Conservation (phyloP, 495 filamentous ascomycete species). For the Aspergillus campestris region DNA sequence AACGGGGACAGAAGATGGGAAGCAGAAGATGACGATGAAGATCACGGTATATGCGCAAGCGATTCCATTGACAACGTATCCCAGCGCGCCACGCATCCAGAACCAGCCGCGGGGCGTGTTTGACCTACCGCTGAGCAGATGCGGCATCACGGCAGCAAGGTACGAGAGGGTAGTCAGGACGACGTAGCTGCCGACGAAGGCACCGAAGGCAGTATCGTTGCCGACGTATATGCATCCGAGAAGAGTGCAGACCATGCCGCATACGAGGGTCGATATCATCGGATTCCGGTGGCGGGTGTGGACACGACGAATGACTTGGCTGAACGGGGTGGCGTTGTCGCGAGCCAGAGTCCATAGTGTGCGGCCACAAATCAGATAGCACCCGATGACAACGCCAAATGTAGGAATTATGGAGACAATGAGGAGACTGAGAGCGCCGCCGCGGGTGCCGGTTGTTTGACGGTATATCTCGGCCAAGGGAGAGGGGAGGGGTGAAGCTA, state of each 20-base stretch:
- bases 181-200: slow-evolving; percentile 63
- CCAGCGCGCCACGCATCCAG: slow-evolving; percentile 51
- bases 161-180: slow-evolving; percentile 68
- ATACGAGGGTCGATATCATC: slow-evolving; percentile 56
- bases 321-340: slow-evolving; percentile 51
- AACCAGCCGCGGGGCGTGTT: slow-evolving; percentile 62
- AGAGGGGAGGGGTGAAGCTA: slow-evolving; percentile 44
- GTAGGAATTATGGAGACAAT: slow-evolving; percentile 61
- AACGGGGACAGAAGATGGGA: slow-evolving; percentile 55
- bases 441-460: slow-evolving; percentile 62
- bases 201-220: slow-evolving; percentile 63
- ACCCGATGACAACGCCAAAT: slow-evolving; percentile 54
- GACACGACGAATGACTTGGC: slow-evolving; percentile 30
- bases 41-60: slow-evolving; percentile 56
- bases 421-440: slow-evolving; percentile 49
- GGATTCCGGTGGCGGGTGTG: slow-evolving; percentile 49
- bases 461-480: slow-evolving; percentile 71
- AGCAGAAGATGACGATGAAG: slow-evolving; percentile 73
- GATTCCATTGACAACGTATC: slow-evolving; percentile 50
- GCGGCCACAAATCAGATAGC: slow-evolving; percentile 69
- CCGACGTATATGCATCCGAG: slow-evolving; percentile 72
- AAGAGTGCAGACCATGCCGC: slow-evolving; percentile 50
- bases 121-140: slow-evolving; percentile 55
- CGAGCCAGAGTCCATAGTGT: slow-evolving; percentile 78
- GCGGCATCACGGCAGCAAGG: slow-evolving; percentile 65